Evolutionary conservation across 83 land plant genomes (phyloP), one percentile per base, ranked within the genome.

Genomic region (Isoetes engelmannii): DNA sequence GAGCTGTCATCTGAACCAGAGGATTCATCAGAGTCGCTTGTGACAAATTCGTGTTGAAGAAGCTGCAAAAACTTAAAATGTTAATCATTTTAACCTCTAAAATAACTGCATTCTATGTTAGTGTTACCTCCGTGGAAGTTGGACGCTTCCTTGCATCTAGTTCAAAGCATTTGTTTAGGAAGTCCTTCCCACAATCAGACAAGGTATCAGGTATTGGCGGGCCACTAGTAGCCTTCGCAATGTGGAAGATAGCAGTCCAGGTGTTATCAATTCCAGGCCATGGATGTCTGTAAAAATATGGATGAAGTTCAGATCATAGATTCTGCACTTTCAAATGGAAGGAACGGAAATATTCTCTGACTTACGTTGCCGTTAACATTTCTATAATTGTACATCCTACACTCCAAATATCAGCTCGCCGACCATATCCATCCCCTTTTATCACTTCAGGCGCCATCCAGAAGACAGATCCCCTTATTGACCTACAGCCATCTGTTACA

Each of bases 251-350:
- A 10, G 81, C 73, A 9, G 72, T 61, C 77, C 68, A 78, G 7
- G 78, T 53, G 44, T 78, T 78, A 28, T 78, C 81, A 70, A 78
- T 78, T 45, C 70, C 73, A 50, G 81, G 78, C 81, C 81, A 78
- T 50, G 81, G 78, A 37, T 78, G 81, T 61, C 73, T 78, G 63
- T 28, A 44, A n/a, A 13, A 57, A 41, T 43, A 5, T 1, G 55
- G 17, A 51, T 12, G 17, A 15, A 12, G 13, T 12, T 12, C 13
- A 51, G 17, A 51, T 17, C 55, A 51, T 1, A 15, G 55, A 3
- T 12, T 17, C 17, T 51, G 17, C 55, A 12, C 55, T 51, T 3
- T 12, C 13, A 15, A 47, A 53, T 21, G 43, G 8, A 49, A 67
- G 45, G 48, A 41, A 51, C 0, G 18, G 50, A 28, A 8, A 46